Base-by-base conservation (phyloP, 805 yeast species). In the Pichia membranifaciens region DNA sequence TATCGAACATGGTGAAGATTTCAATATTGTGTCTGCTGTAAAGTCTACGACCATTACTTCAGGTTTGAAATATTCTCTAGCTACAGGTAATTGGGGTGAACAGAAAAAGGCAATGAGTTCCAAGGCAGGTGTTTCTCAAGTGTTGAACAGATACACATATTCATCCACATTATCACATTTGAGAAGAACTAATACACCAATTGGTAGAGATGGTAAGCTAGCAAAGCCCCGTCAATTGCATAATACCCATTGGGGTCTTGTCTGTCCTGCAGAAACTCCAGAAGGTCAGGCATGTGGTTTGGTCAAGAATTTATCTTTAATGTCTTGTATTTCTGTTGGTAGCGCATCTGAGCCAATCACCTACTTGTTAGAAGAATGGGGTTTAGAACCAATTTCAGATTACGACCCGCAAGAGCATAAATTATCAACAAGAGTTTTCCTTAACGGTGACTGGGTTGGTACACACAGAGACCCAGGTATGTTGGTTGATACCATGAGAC, bases 81-180 rank as follows among this genome's bases (percentile, higher is more conserved):
- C 99, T 46, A 93, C 99, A 15, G 99, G 99, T 76, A 93, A 93
- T 73, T 93, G 99, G 99, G 99, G 99, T 73, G 99, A 93, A 70
- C 99, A 93, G 68, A 91, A 90, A 82, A 93, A 93, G 68, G 97
- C 98, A 13, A 93, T 93, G 99, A 82, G 93, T 52, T 83, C 97
- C 17, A 84, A 96, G 68, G 99, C 99, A 5, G 99, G 99, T 79
- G 99, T 95, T 41, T 91, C 98, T 23, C 99, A 93, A 74, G 99
- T 93, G 56, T 78, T 93, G 69, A 93, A 93, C 68, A 81, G 99
- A 72, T 93, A 93, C 71, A 93, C 99, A 5, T 93, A 93, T 68
- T 88, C 98, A 2, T 93, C 99, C n/a, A 93, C 99, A 2, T 74
- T 93, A 61, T 93, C 99, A 48, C 99, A 93, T 75, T 83, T 93